A percentile compares a stretch with the other conserved stretches of the same genome.
phyloP scores from a whole-genome alignment of 129 eudicot species.

The Flaveria ramosissima region DNA sequence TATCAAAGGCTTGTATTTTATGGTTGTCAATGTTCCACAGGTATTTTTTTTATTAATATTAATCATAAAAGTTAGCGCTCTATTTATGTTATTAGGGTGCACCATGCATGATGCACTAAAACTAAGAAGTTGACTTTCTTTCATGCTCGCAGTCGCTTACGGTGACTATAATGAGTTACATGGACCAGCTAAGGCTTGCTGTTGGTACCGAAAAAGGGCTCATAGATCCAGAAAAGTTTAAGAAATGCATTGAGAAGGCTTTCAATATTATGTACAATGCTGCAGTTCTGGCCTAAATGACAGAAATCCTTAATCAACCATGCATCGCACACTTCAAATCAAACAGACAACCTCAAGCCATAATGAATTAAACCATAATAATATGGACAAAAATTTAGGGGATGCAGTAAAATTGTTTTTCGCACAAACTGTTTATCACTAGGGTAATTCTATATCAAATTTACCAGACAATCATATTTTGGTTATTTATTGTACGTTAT shows the following conservation, averaged over 20 bases:
- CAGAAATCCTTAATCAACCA: not conserved
- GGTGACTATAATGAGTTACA: slow-evolving; percentile 51
- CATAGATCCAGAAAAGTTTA: slow-evolving; percentile 43
- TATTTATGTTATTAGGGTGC: not conserved
- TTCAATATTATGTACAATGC: slow-evolving; percentile 36
- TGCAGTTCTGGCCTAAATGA: slow-evolving; percentile 28
- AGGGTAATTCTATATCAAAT: not conserved
- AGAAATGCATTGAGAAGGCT: slow-evolving; percentile 47
- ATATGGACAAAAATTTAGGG: not conserved
- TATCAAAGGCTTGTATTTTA: slow-evolving; percentile 49
- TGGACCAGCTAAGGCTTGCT: slow-evolving; percentile 49
- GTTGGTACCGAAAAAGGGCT: slow-evolving; percentile 47
- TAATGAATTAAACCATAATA: not conserved
- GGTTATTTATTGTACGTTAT: not conserved
- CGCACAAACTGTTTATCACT: not conserved
- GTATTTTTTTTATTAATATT: slow-evolving; percentile 17
- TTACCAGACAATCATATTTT: not conserved
- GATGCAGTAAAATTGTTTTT: not conserved
- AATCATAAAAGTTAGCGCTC: not conserved
- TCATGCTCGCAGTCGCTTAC: slow-evolving; percentile 41
- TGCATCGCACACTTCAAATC: slow-evolving; percentile 18
- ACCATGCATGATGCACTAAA: not conserved
- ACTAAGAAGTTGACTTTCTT: not conserved
- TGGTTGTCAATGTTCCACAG: slow-evolving; percentile 51
- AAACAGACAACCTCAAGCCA: not conserved